Evolutionary conservation across 2,329 filamentous ascomycete species (phyloP).

Genomic region (Phialophora expanda): DNA sequence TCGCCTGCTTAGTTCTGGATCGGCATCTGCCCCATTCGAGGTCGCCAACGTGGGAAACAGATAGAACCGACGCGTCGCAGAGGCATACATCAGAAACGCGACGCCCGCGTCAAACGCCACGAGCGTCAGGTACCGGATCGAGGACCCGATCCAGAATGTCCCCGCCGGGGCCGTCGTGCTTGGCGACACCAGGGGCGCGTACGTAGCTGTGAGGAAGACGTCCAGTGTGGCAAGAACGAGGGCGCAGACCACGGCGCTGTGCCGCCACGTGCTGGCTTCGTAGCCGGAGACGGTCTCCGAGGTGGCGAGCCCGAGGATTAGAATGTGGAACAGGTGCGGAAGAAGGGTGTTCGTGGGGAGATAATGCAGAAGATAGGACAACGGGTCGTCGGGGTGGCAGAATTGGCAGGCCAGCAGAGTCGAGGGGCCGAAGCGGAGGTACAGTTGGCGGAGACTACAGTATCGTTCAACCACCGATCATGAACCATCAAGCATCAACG

Average conservation of each 20-base stretch:
- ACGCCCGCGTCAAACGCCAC: conserved; percentile 68
- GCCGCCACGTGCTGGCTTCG: conserved; percentile 45
- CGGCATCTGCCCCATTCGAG: conserved; percentile 47
- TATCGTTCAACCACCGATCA: not conserved
- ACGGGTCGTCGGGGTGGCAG: conserved; percentile 72
- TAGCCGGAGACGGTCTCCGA: conserved; percentile 68
- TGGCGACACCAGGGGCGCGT: conserved; percentile 57
- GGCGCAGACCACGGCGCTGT: conserved; percentile 69
- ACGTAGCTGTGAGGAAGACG: conserved; percentile 67
- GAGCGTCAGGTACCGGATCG: conserved; percentile 67
- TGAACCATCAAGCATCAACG: not conserved
- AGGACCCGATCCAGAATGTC: conserved; percentile 72
- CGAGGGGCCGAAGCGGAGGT: conserved; percentile 79
- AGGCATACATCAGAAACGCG: conserved; percentile 72
- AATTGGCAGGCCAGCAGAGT: conserved; percentile 79
- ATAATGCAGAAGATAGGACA: conserved; percentile 79
- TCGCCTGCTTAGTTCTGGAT: conserved; percentile 59
- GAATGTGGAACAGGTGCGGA: conserved; percentile 81
- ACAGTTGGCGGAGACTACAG: conserved; percentile 63
- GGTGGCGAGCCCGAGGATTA: conserved; percentile 73
- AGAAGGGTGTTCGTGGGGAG: conserved; percentile 70
- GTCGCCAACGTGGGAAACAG: conserved; percentile 63
- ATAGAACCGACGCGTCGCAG: conserved; percentile 80
- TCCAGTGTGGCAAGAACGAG: conserved; percentile 67
- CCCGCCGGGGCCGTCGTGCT: conserved; percentile 44